phyloP scores from a whole-genome alignment of 1,139 yeast genomes.

The Yamadazyma pseudoaaseri region DNA sequence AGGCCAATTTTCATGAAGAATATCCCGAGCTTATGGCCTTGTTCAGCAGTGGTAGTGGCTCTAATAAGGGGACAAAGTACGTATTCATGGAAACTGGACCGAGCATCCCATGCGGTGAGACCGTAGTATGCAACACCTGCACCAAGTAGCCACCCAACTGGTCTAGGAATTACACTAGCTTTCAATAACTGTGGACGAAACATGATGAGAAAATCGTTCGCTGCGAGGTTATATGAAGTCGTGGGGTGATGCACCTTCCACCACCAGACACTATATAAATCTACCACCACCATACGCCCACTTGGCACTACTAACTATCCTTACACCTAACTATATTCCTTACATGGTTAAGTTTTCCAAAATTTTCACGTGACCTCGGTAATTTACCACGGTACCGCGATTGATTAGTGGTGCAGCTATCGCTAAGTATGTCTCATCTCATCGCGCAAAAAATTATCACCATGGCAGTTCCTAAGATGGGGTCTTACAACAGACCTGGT shows the following conservation, averaged over 20 bases:
- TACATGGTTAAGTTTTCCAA: too few species aligned
- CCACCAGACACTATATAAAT: too few species aligned
- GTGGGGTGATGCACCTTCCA: too few species aligned
- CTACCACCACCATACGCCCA: too few species aligned
- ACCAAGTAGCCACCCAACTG: conserved; percentile 2
- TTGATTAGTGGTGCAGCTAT: too few species aligned
- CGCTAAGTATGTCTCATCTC: background rate
- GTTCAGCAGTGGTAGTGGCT: conserved; percentile 73
- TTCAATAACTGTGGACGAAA: conserved; percentile 2
- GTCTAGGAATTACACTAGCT: conserved; percentile 6
- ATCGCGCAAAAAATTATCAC: conserved; percentile 2
- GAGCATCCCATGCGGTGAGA: conserved; percentile 49
- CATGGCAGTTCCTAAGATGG: conserved; percentile 18
- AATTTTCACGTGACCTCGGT: too few species aligned
- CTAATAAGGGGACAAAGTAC: conserved; percentile 76
- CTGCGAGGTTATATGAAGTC: too few species aligned
- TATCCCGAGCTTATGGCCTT: conserved; percentile 78
- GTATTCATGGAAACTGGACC: conserved; percentile 82
- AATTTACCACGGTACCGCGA: too few species aligned
- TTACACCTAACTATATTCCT: too few species aligned
- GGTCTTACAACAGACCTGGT: conserved; percentile 20
- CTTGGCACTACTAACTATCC: too few species aligned
- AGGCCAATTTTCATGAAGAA: conserved; percentile 66
- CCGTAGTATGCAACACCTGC: conserved; percentile 5
- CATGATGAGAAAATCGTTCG: background rate